Evolutionary conservation across 1,284 basidiomycete genomes (phyloP).

Genomic region (Omphalotus olearius): DNA sequence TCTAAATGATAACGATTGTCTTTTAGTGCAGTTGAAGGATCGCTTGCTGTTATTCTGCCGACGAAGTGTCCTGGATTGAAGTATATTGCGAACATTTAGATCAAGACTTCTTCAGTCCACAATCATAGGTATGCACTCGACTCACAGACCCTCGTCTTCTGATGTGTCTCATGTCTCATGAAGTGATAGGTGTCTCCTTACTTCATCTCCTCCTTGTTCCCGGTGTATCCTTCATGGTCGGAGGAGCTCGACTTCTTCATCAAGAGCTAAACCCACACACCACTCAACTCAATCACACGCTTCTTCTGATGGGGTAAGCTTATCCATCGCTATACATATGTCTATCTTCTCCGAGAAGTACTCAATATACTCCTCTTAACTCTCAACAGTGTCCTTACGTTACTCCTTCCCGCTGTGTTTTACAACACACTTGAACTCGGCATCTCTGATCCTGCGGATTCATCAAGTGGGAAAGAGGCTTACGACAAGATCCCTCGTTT

Average conservation of each 20-base stretch:
- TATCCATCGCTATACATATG: conserved; percentile 5
- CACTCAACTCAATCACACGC: conserved; percentile 40
- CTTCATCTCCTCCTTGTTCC: conserved; percentile 60
- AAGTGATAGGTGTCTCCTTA: conserved; percentile 56
- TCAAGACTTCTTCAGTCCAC: conserved; percentile 56
- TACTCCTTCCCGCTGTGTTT: conserved; percentile 41
- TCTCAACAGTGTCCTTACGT: conserved; percentile 33
- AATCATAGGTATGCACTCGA: conserved; percentile 39
- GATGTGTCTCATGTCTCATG: not conserved
- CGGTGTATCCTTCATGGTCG: conserved; percentile 55
- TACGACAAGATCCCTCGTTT: conserved; percentile 32
- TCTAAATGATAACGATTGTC: not conserved
- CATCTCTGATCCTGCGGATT: conserved; percentile 7
- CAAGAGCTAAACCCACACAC: conserved; percentile 40
- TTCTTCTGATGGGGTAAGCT: conserved; percentile 39
- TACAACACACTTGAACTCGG: conserved; percentile 37
- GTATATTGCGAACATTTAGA: conserved; percentile 22
- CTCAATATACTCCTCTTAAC: not conserved
- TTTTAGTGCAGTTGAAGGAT: conserved; percentile 53
- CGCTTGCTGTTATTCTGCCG: conserved; percentile 62
- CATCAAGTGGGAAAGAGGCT: conserved; percentile 24
- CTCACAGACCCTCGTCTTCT: not conserved
- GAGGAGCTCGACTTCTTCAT: conserved; percentile 48
- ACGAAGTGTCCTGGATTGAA: conserved; percentile 25
- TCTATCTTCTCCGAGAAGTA: not conserved